Conservation (phyloP, 73 alveolate genomes). For the Paramecium tetraurelia region DNA sequence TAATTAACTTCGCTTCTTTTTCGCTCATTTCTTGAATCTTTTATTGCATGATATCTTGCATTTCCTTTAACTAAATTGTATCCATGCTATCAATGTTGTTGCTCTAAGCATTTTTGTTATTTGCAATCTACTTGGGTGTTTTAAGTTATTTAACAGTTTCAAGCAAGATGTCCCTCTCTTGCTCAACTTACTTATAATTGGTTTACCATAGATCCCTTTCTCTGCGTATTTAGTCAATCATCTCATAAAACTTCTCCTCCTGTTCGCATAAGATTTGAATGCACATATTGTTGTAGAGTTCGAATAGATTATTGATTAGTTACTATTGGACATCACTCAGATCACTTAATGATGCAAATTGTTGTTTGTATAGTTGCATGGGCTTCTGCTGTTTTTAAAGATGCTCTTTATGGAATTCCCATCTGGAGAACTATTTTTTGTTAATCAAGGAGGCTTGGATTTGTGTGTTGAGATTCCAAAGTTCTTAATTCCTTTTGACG, state of each 20-base stretch:
- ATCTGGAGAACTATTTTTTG: neutral
- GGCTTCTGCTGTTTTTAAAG: neutral
- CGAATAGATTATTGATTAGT: neutral
- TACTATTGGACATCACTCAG: neutral
- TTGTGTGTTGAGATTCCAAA: neutral
- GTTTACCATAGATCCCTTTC: slow-evolving; percentile 20
- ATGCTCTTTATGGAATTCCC: neutral
- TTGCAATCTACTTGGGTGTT: neutral
- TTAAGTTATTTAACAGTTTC: slow-evolving; percentile 33
- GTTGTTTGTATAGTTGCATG: neutral
- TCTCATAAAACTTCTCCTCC: neutral
- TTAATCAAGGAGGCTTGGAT: neutral
- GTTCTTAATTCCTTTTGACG: neutral
- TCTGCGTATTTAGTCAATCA: slow-evolving; percentile 10
- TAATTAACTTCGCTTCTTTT: slow-evolving; percentile 16
- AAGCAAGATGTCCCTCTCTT: slow-evolving; percentile 16
- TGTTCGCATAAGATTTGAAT: neutral
- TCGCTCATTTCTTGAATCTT: slow-evolving; percentile 39
- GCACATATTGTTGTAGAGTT: neutral
- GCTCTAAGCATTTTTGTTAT: neutral
- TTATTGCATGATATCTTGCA: neutral
- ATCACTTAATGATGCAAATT: neutral
- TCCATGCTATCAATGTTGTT: slow-evolving; percentile 13
- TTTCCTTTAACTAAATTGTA: neutral
- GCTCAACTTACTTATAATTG: slow-evolving; percentile 11